Evolutionary conservation across 768 basidiomycete genomes (phyloP), one percentile per base, ranked within the genome.

Genomic region (Boletus coccyginus): DNA sequence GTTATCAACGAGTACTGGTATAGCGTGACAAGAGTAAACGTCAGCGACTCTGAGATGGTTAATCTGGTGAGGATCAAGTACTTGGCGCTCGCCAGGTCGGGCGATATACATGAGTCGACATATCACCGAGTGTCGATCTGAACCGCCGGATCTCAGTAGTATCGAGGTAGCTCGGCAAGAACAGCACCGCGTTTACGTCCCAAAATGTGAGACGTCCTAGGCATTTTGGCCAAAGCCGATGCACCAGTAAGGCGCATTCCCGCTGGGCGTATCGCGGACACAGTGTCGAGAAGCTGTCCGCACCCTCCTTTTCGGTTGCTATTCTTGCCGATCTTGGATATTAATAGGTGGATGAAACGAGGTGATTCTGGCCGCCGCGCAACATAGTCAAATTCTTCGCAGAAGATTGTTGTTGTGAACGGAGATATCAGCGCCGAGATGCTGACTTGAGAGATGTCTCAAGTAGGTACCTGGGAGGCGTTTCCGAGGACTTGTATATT

Each of bases 401-500:
- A 32, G 35, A 50, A 45, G 21, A 36, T 24, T 31, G 10, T 42
- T 24, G 11, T 35, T 31, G 42, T 31, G 42, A 49, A 43, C 39
- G 17, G 46, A 27, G 27, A 27, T 27, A 36, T 49, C 54, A 44
- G 29, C 41, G 42, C 35, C 47, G n/a, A n/a, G 35, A 40, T 21
- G 31, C 9, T 27, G 19, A 17, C 35, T 42, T 27, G 27, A 27
- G 50, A 19, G 39, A 12, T 11, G 10, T 46, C n/a, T 14, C 31
- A 9, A 32, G 36, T 33, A 32, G n/a, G 21, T n/a, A 35, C 32
- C 41, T 24, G 31, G 16, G 11, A 21, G 41, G 24, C 27, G 42
- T 50, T 44, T 50, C 54, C 48, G 48, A 44, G 54, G 54, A 55
- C 40, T 36, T 49, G 47, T 16, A 21, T 24, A 5, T 16, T 9